Conservation (phyloP, 352 stramenopile species). For the Pythium monospermum region DNA sequence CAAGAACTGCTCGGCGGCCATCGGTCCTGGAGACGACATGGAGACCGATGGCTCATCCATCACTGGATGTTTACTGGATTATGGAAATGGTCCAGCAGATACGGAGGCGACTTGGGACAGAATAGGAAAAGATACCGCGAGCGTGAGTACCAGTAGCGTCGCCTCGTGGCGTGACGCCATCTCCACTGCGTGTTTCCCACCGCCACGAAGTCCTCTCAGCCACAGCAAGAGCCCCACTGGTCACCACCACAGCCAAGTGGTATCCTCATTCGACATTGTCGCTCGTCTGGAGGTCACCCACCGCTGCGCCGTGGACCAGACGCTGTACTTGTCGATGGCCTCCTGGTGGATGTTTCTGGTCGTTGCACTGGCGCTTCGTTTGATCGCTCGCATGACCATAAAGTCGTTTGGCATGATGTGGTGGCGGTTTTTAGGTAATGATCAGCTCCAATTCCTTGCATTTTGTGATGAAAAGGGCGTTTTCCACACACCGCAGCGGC, state of each 20-base stretch:
- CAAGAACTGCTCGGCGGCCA: too few species aligned
- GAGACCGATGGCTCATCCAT: too few species aligned
- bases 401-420: slow-evolving; percentile 35
- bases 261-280: background rate
- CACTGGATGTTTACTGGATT: too few species aligned
- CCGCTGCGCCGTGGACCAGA: slow-evolving; percentile 45
- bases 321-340: slow-evolving; percentile 48
- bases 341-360: slow-evolving; percentile 65
- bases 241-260: slow-evolving; percentile 6
- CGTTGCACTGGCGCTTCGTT: slow-evolving; percentile 38
- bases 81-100: too few species aligned
- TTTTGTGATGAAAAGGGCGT: slow-evolving; percentile 50
- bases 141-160: too few species aligned
- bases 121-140: too few species aligned
- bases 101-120: too few species aligned
- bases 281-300: slow-evolving; percentile 30
- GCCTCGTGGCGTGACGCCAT: background rate
- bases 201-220: too few species aligned
- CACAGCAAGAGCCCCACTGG: too few species aligned
- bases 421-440: slow-evolving; percentile 54
- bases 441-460: slow-evolving; percentile 45
- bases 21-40: too few species aligned
- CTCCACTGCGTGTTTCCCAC: background rate
- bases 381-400: slow-evolving; percentile 41
- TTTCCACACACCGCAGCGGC: slow-evolving; percentile 28